Evolutionary conservation across 177 flowering plant species (phyloP).

Genomic region (Vitis hybrid): DNA sequence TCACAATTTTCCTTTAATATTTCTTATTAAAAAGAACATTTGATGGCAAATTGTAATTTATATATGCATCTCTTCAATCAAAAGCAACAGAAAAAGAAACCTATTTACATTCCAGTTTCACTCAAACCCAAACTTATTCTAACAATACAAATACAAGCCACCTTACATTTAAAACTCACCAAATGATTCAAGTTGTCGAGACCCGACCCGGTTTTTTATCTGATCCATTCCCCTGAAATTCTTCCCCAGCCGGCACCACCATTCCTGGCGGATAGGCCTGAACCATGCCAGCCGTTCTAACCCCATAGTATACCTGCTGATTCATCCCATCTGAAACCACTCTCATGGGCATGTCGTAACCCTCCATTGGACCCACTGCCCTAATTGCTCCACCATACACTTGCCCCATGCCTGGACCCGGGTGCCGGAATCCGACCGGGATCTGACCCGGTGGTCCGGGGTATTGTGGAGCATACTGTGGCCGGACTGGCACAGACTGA

Average conservation of each 20-base stretch:
- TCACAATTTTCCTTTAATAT: too few species aligned
- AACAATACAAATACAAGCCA: too few species aligned
- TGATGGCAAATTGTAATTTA: too few species aligned
- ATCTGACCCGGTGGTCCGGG: conserved; percentile 31
- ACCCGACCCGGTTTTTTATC: conserved; percentile 32
- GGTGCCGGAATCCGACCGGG: conserved; percentile 43
- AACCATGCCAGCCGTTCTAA: conserved; percentile 29
- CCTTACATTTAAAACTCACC: neutral
- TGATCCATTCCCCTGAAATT: conserved; percentile 20
- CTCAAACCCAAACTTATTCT: too few species aligned
- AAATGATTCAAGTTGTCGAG: neutral
- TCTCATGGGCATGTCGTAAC: conserved; percentile 27
- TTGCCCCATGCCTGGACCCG: conserved; percentile 39
- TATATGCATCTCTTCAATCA: too few species aligned
- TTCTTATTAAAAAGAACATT: too few species aligned
- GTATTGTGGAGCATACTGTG: conserved; percentile 43
- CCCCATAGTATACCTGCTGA: conserved; percentile 49
- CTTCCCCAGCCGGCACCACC: conserved; percentile 34
- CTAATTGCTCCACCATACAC: conserved; percentile 40
- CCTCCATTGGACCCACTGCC: conserved; percentile 26
- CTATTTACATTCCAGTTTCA: too few species aligned
- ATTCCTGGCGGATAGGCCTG: conserved; percentile 36
- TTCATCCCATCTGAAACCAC: conserved; percentile 23
- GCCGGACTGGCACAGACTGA: conserved; percentile 42
- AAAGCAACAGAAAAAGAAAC: too few species aligned